A percentile compares a stretch with the other conserved stretches of the same genome.
These are phyloP conservation scores for Phytophthora niederhauseri DNA, from an alignment of 352 stramenopile species.

Conservation along the genomic window DNA sequence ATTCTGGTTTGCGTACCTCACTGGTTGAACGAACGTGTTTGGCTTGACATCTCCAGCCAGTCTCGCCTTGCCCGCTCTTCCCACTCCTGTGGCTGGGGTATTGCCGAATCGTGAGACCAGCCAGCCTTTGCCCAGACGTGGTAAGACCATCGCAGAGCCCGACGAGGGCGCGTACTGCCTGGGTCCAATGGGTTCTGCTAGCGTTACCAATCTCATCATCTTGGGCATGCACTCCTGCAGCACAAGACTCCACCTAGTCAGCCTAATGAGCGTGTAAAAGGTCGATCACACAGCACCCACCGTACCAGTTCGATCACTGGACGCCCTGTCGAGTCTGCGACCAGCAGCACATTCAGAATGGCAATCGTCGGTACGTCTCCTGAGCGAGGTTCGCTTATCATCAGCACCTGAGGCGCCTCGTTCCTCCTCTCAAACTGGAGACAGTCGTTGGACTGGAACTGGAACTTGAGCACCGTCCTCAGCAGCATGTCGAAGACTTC, in stretches of 20 bases:
- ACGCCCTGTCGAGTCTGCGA: slow-evolving; percentile 16
- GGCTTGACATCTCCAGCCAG: background rate
- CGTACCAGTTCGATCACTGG: slow-evolving; percentile 19
- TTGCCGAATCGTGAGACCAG: slow-evolving; percentile 29
- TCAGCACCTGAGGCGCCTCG: slow-evolving; percentile 27
- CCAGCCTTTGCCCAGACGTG: slow-evolving; percentile 35
- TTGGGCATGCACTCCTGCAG: slow-evolving; percentile 37
- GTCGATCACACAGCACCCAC: background rate
- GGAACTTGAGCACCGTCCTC: slow-evolving; percentile 28
- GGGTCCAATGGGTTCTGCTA: slow-evolving; percentile 21
- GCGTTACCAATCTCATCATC: slow-evolving; percentile 41
- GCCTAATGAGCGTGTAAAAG: background rate
- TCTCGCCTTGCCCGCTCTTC: background rate
- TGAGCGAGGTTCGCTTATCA: slow-evolving; percentile 17
- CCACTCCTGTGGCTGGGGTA: background rate
- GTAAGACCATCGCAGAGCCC: slow-evolving; percentile 23
- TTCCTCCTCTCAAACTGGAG: slow-evolving; percentile 12
- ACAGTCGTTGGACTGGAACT: slow-evolving; percentile 31
- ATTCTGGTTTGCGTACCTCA: background rate
- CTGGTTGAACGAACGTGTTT: background rate
- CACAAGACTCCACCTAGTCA: background rate
- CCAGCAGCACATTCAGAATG: slow-evolving; percentile 27
- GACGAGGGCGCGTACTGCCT: background rate
- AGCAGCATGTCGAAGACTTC: slow-evolving; percentile 36
- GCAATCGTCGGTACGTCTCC: slow-evolving; percentile 25